Conservation (phyloP, 257 asterid species). For the Fraxinus anomala region DNA sequence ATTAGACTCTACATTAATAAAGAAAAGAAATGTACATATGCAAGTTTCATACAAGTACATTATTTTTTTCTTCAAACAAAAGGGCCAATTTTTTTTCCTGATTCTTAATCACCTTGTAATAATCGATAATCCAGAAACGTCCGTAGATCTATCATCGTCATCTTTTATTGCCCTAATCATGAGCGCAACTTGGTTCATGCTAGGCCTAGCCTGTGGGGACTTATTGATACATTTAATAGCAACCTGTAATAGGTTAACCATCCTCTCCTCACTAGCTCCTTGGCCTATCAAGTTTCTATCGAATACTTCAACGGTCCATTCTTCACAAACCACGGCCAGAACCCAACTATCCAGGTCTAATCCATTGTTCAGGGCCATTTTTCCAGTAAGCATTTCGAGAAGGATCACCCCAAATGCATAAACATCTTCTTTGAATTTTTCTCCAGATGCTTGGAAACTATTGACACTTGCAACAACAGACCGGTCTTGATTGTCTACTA, state of each 20-base stretch:
- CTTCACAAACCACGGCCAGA: slow-evolving; percentile 64
- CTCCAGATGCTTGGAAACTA: slow-evolving; percentile 33
- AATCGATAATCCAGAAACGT: slow-evolving; percentile 42
- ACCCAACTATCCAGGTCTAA: slow-evolving; percentile 73
- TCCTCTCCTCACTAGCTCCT: slow-evolving; percentile 70
- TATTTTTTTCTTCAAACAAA: neutral
- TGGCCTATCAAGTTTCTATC: slow-evolving; percentile 57
- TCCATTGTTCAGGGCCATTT: slow-evolving; percentile 47
- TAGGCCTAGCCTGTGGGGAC: slow-evolving; percentile 49
- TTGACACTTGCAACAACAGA: slow-evolving; percentile 23
- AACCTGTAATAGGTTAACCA: slow-evolving; percentile 62
- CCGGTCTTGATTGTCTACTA: slow-evolving; percentile 30
- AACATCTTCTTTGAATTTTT: slow-evolving; percentile 49
- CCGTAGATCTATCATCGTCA: slow-evolving; percentile 68
- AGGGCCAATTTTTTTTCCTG: no score
- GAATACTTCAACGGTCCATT: slow-evolving; percentile 83
- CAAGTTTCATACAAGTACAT: neutral
- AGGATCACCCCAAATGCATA: slow-evolving; percentile 66
- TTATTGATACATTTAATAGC: slow-evolving; percentile 59
- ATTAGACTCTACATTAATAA: neutral
- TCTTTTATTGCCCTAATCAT: slow-evolving; percentile 50
- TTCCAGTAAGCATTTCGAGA: slow-evolving; percentile 75
- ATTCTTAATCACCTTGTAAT: slow-evolving; percentile 27
- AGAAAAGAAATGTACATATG: neutral
- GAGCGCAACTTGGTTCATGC: slow-evolving; percentile 51